Conservation (phyloP, 208 protist species). For the Histomonas meleagridis region DNA sequence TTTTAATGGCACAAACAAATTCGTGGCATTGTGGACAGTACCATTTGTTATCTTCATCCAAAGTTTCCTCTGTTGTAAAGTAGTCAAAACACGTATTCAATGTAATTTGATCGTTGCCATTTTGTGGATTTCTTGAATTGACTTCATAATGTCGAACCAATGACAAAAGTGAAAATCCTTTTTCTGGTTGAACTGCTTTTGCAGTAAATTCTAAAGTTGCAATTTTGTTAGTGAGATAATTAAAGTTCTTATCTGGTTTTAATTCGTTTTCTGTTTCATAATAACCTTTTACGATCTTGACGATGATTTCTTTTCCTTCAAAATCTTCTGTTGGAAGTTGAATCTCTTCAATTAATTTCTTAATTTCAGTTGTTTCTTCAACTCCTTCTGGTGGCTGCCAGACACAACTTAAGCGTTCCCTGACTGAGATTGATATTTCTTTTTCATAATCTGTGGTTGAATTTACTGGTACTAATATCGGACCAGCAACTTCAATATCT, state of each 20-base stretch:
- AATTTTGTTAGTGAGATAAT: neutral
- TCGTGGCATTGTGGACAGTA: conserved; percentile 12
- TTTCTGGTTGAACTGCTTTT: neutral
- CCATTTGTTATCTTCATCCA: conserved; percentile 9
- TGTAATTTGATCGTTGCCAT: neutral
- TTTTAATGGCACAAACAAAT: conserved; percentile 24
- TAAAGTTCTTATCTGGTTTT: neutral
- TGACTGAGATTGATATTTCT: neutral
- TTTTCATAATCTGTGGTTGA: neutral
- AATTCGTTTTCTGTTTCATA: neutral
- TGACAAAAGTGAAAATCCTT: neutral
- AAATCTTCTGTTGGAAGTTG: no score
- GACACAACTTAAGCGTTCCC: neutral
- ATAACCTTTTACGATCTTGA: no score
- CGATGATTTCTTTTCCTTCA: no score
- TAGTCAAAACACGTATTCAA: neutral
- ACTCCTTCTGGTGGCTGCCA: no score
- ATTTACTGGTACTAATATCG: neutral
- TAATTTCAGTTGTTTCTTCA: no score
- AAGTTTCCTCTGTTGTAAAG: neutral
- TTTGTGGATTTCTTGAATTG: neutral
- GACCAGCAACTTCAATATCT: neutral
- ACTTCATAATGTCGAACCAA: neutral
- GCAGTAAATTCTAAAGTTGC: neutral
- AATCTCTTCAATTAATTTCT: no score